phyloP scores from a whole-genome alignment of 495 filamentous ascomycete species.

The Daldinia vernicosa region DNA sequence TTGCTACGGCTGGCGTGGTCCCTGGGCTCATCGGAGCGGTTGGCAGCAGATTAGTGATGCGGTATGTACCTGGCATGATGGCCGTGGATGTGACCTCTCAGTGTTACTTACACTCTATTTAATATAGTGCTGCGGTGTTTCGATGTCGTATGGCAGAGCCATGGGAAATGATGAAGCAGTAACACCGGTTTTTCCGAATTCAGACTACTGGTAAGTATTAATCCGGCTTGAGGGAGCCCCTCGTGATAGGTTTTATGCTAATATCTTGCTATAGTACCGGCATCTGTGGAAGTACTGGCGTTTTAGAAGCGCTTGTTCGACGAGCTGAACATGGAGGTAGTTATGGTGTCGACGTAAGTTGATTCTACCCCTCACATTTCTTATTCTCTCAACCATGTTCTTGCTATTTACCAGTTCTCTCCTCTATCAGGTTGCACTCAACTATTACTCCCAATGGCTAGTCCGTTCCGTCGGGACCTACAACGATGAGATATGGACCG shows the following conservation, averaged over 20 bases:
- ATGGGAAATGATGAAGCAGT: neutral
- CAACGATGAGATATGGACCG: slow-evolving; percentile 29
- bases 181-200: neutral
- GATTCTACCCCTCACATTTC: neutral
- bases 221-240: neutral
- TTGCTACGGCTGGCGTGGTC: slow-evolving; percentile 64
- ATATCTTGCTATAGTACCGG: neutral
- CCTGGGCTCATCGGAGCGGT: slow-evolving; percentile 56
- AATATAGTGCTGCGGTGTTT: neutral
- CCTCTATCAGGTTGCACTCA: slow-evolving; percentile 50
- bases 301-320: slow-evolving; percentile 61
- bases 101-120: neutral
- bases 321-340: slow-evolving; percentile 61
- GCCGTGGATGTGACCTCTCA: neutral
- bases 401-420: neutral
- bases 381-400: neutral
- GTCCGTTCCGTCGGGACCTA: slow-evolving; percentile 62
- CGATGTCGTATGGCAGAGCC: neutral
- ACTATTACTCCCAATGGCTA: slow-evolving; percentile 67
- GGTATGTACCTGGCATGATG: slow-evolving; percentile 6
- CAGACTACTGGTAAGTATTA: neutral
- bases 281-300: slow-evolving; percentile 52
- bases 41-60: slow-evolving; percentile 66
- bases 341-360: slow-evolving; percentile 56
- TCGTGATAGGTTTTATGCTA: neutral